Base-by-base conservation (phyloP, 352 stramenopile species). In the Blastocystis sp. region DNA sequence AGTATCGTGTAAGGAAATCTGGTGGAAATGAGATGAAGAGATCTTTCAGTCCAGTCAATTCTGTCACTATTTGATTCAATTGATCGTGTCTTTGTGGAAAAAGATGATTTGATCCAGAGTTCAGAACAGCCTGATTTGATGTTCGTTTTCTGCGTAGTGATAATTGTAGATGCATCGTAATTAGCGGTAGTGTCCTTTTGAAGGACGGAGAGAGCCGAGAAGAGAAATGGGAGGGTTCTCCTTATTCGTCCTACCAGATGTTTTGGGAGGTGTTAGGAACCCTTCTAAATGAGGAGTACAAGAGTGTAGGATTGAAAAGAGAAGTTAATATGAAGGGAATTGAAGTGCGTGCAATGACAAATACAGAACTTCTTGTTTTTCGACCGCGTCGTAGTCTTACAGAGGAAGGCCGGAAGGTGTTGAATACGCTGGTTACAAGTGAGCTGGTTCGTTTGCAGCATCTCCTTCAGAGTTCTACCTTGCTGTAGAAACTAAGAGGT, bases 41-140 rank as follows among this genome's bases (percentile, higher is more conserved):
- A 83, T 66, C 14, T 66, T 2, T 49, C 71, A 19, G 19, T 32
- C 16, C 37, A 66, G 1, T 16, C 57, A 37, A 66, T 83, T 7
- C 19, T 19, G 21, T 65, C 51, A 19, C 71, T 83, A 43, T 83
- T 83, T 46, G 49, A 27, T 12, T 52, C 49, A 1, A 51, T 67
- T 9, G 71, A 83, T n/a, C 71, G 52, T 46, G 35, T 51, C 12
- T 83, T 39, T 46, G n/a, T 49, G 11, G 42, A 51, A 19, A 83
- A 83, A 49, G 71, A 65, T 24, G 16, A 51, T 27, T 29, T n/a
- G 21, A 65, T 83, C 46, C 43, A 43, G 24, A 54, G 58, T 7
- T 3, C 21, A 6, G n/a, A 39, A 19, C n/a, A 83, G 19, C 43
- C 71, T 12, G 5, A 59, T 21, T 51, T 39, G 14, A 21, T 83